Evolutionary conservation across 805 yeast genomes (phyloP).

Genomic region (Candida quercuum): DNA sequence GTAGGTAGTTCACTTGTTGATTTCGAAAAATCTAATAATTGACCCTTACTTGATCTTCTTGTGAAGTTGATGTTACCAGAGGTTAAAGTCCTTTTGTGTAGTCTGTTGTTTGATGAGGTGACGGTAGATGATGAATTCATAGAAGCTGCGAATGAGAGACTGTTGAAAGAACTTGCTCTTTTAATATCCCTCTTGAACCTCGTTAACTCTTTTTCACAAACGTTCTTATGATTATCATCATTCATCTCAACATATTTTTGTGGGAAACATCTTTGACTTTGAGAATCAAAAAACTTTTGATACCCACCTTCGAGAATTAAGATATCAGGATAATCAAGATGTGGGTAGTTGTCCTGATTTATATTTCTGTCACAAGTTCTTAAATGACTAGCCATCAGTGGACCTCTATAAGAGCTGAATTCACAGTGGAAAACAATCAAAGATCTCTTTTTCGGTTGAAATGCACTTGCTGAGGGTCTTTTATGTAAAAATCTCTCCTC

Average conservation of each 20-base stretch:
- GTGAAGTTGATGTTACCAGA: slow-evolving; percentile 16
- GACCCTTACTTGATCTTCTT: slow-evolving; percentile 16
- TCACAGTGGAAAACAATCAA: slow-evolving; percentile 90
- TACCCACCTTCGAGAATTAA: slow-evolving; percentile 90
- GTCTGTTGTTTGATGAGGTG: slow-evolving; percentile 5
- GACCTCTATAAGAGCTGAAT: slow-evolving; percentile 90
- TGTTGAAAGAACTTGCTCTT: slow-evolving; percentile 31
- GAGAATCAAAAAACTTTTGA: slow-evolving; percentile 62
- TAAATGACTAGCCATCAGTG: slow-evolving; percentile 81
- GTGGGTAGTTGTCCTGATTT: slow-evolving; percentile 74
- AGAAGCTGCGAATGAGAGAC: slow-evolving; percentile 19
- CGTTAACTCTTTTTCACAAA: slow-evolving; percentile 49
- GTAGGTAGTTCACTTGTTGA: slow-evolving; percentile 5
- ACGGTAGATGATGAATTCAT: slow-evolving; percentile 8
- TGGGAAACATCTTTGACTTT: slow-evolving; percentile 60
- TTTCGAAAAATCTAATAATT: slow-evolving; percentile 13
- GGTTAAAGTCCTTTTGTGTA: slow-evolving; percentile 21
- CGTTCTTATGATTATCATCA: slow-evolving; percentile 45
- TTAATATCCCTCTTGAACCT: slow-evolving; percentile 44
- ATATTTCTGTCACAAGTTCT: slow-evolving; percentile 75
- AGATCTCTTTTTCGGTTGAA: slow-evolving; percentile 26
- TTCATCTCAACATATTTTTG: slow-evolving; percentile 85
- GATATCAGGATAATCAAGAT: slow-evolving; percentile 81
- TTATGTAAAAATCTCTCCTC: slow-evolving; percentile 46
- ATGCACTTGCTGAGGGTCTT: slow-evolving; percentile 10